Evolutionary conservation across 805 yeast species (phyloP).

Genomic region (Nakazawaea wickerhamii): DNA sequence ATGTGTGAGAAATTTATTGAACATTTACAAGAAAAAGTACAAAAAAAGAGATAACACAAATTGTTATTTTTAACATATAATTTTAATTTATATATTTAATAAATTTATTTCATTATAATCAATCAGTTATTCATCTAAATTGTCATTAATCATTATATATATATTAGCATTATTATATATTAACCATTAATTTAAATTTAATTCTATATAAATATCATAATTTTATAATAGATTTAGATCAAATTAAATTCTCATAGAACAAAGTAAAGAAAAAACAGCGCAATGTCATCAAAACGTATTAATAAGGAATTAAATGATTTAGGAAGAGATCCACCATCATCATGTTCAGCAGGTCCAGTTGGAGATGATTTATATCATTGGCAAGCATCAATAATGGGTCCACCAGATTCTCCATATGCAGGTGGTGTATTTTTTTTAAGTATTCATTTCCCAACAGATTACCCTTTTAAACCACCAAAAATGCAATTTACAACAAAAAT

Average conservation of each 20-base stretch:
- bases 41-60: too few relatives aligned
- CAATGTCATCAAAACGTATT: constrained; percentile 91
- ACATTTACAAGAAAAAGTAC: too few relatives aligned
- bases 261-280: constrained; percentile 8
- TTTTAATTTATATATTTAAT: too few relatives aligned
- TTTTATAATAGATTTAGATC: too few relatives aligned
- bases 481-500: constrained; percentile 89
- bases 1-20: too few relatives aligned
- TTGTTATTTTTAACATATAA: too few relatives aligned
- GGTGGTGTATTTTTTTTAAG: constrained; percentile 91
- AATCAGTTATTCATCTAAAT: too few relatives aligned
- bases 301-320: constrained; percentile 92
- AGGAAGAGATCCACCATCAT: constrained; percentile 98
- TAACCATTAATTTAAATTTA: too few relatives aligned
- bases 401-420: constrained; percentile 83
- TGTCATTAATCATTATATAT: too few relatives aligned
- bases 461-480: constrained; percentile 98
- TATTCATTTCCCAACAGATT: constrained; percentile 97
- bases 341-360: constrained; percentile 98
- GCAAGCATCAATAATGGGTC: constrained; percentile 99
- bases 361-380: constrained; percentile 98
- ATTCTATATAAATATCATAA: too few relatives aligned
- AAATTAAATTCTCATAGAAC: neutral
- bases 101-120: too few relatives aligned
- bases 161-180: too few relatives aligned